phyloP scores from a whole-genome alignment of 2,329 filamentous ascomycete genomes.

The Incumbomyces lentus region DNA sequence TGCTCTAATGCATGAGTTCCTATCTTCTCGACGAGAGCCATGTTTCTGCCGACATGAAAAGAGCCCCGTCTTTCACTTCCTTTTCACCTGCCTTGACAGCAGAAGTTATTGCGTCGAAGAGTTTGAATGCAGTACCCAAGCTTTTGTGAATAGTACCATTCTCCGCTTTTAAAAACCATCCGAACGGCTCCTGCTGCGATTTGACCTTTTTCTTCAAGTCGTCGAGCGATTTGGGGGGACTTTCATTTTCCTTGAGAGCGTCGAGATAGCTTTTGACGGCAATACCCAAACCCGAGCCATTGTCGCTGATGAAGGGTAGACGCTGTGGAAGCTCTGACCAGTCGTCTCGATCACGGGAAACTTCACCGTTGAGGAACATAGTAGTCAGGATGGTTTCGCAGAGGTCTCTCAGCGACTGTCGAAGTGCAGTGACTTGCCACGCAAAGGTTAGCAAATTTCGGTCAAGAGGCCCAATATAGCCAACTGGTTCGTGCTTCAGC shows the following conservation, averaged over 20 bases:
- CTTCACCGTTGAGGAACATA: conserved; percentile 72
- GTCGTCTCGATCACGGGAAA: conserved; percentile 58
- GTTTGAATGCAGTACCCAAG: conserved; percentile 48
- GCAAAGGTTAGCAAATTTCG: conserved; percentile 80
- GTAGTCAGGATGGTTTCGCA: conserved; percentile 72
- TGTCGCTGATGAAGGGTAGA: conserved; percentile 36
- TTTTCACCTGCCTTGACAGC: conserved; percentile 46
- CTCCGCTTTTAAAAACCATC: conserved; percentile 17
- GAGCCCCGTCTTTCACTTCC: conserved; percentile 41
- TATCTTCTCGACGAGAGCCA: conserved; percentile 37
- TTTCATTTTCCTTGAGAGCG: conserved; percentile 22
- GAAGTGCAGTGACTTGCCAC: conserved; percentile 68
- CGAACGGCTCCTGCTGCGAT: conserved; percentile 17
- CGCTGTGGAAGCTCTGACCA: conserved; percentile 57
- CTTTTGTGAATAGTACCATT: conserved; percentile 38
- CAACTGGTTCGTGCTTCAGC: conserved; percentile 70
- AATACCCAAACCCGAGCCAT: conserved; percentile 38
- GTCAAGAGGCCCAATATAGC: conserved; percentile 89
- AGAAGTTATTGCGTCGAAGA: conserved; percentile 51
- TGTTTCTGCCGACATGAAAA: conserved; percentile 50
- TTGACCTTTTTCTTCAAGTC: conserved; percentile 11
- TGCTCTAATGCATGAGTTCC: no score
- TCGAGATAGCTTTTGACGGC: conserved; percentile 40
- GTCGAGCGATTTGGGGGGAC: background rate
- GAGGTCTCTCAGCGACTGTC: conserved; percentile 68